Base-by-base conservation (phyloP, 495 filamentous ascomycete genomes). In the Penicillium lividum region DNA sequence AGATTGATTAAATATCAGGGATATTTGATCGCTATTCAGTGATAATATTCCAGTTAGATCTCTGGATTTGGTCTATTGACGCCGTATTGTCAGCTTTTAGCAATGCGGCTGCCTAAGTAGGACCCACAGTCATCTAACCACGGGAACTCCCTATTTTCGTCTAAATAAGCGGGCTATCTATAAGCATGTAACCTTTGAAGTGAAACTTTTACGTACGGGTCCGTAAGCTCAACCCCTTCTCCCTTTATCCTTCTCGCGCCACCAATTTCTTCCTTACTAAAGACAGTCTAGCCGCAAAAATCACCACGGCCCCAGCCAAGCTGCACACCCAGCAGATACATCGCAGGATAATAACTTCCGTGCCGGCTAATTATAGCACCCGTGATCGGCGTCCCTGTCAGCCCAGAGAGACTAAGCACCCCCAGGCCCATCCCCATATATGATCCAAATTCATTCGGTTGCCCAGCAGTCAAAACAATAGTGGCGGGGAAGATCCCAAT, bases 371-470 rank as follows among this genome's bases (percentile, higher is more conserved):
- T 60, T 40, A 68, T 52, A 0, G 60, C 70, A 3, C 73, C 72
- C 22, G 54, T 65, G 7, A 71, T 68, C 1, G 67, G 72, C 6
- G 66, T 65, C 0, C 70, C 70, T 9, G 65, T 69, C 16, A 75
- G 47, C 9, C 54, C 59, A 25, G 61, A 58, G n/a, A 75, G 44
- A 5, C 59, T 54, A 13, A 56, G 16, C 0, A 66, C 28, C 4
- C 56, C 67, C 16, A 67, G 33, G 1, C 58, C 63, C 66, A 63
- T 68, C 0, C 68, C 70, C 13, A 68, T 50, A 50, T 84, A 77
- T 5, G 82, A 81, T 0, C 87, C 85, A 27, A 89, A 78, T 8
- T 83, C 68, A 40, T 76, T 59, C 0, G 63, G 64, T 28, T 58
- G 44, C 1, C 55, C 54, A 7, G 67, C 54, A 22, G 56, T 59